These are phyloP conservation scores for Dianthus caryophyllus DNA, from an alignment of 148 eudicot genomes.

Conservation along the genomic window DNA sequence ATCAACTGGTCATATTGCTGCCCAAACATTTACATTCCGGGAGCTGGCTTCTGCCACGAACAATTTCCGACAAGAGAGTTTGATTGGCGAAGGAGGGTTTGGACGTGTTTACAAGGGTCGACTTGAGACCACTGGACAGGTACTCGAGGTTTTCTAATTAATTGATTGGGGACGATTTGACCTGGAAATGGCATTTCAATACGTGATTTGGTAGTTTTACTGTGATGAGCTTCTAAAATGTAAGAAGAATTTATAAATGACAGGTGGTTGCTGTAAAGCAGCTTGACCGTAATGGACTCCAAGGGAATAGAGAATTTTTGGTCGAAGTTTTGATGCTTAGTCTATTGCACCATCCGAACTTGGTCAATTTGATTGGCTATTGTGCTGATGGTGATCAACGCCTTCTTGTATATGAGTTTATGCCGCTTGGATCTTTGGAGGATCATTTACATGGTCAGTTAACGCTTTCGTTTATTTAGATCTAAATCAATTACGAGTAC, in stretches of 20 bases:
- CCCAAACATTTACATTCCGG: conserved; percentile 86
- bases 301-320: conserved; percentile 91
- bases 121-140: conserved; percentile 94
- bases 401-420: conserved; percentile 91
- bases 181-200: not conserved
- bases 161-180: not conserved
- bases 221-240: conserved; percentile 2
- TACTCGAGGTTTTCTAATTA: conserved; percentile 19
- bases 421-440: conserved; percentile 96
- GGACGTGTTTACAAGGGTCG: conserved; percentile 93
- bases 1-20: conserved; percentile 80
- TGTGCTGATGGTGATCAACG: conserved; percentile 99
- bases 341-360: conserved; percentile 83
- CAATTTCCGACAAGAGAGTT: conserved; percentile 77
- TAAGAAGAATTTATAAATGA: conserved; percentile 17
- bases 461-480: conserved; percentile 8
- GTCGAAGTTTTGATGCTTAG: conserved; percentile 99
- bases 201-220: not conserved
- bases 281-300: conserved; percentile 93
- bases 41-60: conserved; percentile 93
- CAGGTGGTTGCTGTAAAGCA: conserved; percentile 97
- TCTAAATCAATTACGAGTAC: too few relatives aligned
- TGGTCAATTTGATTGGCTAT: conserved; percentile 93
- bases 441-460: conserved; percentile 92
- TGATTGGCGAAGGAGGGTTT: conserved; percentile 96